A percentile compares a stretch with the other conserved stretches of the same genome.
Evolutionary conservation across 1,284 basidiomycete genomes (phyloP).

Genomic region (Sporisorium graminicola): DNA sequence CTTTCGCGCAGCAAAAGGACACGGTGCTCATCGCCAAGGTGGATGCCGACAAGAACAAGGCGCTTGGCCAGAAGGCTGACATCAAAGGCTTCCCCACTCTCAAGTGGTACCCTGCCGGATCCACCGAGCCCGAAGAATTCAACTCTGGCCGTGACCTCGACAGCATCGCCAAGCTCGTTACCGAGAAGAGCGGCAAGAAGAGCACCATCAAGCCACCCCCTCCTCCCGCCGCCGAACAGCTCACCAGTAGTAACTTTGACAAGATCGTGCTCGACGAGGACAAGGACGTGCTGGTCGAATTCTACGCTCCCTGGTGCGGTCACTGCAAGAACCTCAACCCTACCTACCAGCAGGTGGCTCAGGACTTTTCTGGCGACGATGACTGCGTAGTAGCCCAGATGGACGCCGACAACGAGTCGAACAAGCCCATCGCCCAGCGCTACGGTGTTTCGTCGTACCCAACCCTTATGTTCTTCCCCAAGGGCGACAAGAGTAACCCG

Average conservation of each 20-base stretch:
- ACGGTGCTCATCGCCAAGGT: constrained; percentile 91
- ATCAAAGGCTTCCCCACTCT: constrained; percentile 89
- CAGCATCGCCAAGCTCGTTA: constrained; percentile 79
- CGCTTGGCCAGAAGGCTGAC: constrained; percentile 76
- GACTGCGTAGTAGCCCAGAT: constrained; percentile 87
- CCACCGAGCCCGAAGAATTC: constrained; percentile 77
- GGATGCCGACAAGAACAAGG: constrained; percentile 88
- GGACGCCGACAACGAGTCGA: constrained; percentile 86
- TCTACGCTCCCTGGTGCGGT: constrained; percentile 89
- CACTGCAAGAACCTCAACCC: constrained; percentile 94
- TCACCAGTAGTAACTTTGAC: constrained; percentile 85
- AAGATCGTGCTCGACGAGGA: constrained; percentile 81
- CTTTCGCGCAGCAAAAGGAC: constrained; percentile 78
- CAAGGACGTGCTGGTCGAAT: constrained; percentile 97
- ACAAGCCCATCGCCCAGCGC: constrained; percentile 80
- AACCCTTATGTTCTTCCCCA: constrained; percentile 89
- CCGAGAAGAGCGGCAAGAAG: constrained; percentile 82
- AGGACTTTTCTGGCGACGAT: constrained; percentile 82
- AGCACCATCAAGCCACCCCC: constrained; percentile 86
- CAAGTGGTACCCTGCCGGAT: constrained; percentile 84
- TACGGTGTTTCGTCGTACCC: constrained; percentile 83
- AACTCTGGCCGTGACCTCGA: constrained; percentile 85
- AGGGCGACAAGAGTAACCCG: constrained; percentile 75
- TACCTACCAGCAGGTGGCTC: constrained; percentile 89
- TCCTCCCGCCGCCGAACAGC: constrained; percentile 78